These are phyloP conservation scores for Cladosporium velox DNA, from an alignment of 2,329 filamentous ascomycete genomes.

Conservation along the genomic window DNA sequence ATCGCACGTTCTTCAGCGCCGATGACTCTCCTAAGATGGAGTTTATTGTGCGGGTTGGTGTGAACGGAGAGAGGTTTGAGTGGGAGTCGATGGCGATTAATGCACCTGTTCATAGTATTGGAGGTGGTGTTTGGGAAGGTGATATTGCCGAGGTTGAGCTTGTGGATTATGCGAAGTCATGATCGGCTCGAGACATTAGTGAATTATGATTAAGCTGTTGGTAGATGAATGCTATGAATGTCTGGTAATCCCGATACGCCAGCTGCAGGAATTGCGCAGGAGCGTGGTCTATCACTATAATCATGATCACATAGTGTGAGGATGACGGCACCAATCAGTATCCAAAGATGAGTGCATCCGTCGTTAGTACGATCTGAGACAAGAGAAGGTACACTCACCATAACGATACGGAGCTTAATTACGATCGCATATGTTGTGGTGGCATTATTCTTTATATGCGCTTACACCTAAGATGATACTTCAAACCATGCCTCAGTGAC, in stretches of 20 bases:
- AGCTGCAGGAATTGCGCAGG: background rate
- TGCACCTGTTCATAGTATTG: slow-evolving; percentile 46
- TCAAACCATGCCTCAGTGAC: background rate
- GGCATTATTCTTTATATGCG: background rate
- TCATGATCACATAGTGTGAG: background rate
- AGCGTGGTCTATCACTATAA: background rate
- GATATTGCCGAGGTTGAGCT: slow-evolving; percentile 25
- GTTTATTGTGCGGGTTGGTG: slow-evolving; percentile 47
- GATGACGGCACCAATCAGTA: background rate
- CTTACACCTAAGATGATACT: background rate
- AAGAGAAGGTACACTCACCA: no score
- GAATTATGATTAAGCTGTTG: background rate
- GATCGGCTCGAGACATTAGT: background rate
- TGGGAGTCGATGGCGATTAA: slow-evolving; percentile 51
- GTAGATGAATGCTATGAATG: background rate
- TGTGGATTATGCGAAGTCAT: slow-evolving; percentile 24
- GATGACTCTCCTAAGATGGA: slow-evolving; percentile 39
- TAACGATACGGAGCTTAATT: background rate
- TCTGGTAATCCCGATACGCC: no score
- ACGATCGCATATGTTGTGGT: background rate
- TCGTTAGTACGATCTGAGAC: no score
- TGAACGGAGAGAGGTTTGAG: slow-evolving; percentile 45
- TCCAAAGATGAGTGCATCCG: no score
- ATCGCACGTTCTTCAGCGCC: slow-evolving; percentile 39
- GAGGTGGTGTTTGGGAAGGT: slow-evolving; percentile 35